phyloP scores from a whole-genome alignment of 108 stramenopile genomes.

The Cylindrotheca fusiformis region DNA sequence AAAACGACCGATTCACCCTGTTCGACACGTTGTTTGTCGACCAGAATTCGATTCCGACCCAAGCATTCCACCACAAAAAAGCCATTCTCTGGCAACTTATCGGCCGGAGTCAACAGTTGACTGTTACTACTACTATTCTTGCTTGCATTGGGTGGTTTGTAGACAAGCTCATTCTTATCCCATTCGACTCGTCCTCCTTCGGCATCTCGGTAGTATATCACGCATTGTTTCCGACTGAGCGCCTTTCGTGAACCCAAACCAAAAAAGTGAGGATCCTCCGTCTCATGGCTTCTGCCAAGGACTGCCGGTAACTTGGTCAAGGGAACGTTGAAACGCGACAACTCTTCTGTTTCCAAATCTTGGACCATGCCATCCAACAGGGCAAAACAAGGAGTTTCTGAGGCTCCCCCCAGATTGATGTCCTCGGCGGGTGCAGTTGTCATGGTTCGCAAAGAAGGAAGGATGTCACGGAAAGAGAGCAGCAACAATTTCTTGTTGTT shows the following conservation, averaged over 20 bases:
- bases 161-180: conserved; percentile 8
- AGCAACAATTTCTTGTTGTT: too few relatives aligned
- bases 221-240: conserved; percentile 35
- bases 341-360: conserved; percentile 14
- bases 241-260: conserved; percentile 42
- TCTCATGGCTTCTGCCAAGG: conserved; percentile 53
- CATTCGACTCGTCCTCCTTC: conserved; percentile 27
- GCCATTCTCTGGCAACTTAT: conserved; percentile 30
- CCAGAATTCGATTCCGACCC: conserved; percentile 56
- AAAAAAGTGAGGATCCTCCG: conserved; percentile 44
- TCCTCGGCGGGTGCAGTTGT: too few relatives aligned
- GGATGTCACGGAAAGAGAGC: too few relatives aligned
- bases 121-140: not conserved
- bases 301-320: conserved; percentile 57
- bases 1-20: conserved; percentile 40
- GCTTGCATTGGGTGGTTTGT: too few relatives aligned
- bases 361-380: conserved; percentile 30
- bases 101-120: not conserved
- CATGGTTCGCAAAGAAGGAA: too few relatives aligned
- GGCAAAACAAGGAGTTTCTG: conserved; percentile 2
- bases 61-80: conserved; percentile 69
- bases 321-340: conserved; percentile 43
- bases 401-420: not conserved
- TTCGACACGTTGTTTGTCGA: conserved; percentile 38
- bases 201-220: conserved; percentile 40